These are phyloP conservation scores for Ostreobium quekettii DNA, from an alignment of 139 green algal species.

Conservation along the genomic window DNA sequence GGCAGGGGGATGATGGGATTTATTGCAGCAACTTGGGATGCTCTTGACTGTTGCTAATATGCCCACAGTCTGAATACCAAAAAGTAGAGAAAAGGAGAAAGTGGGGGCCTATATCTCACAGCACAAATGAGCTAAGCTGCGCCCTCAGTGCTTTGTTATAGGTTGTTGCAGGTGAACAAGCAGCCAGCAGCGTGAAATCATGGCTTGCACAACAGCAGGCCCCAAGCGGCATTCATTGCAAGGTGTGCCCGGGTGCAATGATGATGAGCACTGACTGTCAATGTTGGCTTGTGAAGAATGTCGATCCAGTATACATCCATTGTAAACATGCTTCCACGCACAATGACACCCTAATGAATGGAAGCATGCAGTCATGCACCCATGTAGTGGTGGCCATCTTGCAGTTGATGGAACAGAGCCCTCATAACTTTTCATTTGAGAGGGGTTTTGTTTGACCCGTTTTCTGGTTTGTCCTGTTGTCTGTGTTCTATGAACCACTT, in stretches of 20 bases:
- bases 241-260: too few relatives aligned
- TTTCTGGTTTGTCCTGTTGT: too few relatives aligned
- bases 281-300: too few relatives aligned
- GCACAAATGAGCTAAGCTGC: background rate
- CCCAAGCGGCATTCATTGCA: background rate
- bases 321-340: background rate
- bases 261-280: too few relatives aligned
- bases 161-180: constrained; percentile 6
- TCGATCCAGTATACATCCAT: background rate
- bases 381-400: background rate
- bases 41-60: background rate
- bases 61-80: background rate
- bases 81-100: background rate
- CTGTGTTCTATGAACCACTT: too few relatives aligned
- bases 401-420: too few relatives aligned
- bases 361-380: background rate
- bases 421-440: too few relatives aligned
- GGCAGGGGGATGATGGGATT: background rate
- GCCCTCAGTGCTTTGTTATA: background rate
- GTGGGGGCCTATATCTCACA: background rate
- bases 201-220: background rate
- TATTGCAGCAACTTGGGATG: background rate
- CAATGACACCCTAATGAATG: background rate
- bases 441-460: too few relatives aligned
- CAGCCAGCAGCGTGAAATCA: background rate